Percentiles rank a stretch among this genome's conserved stretches.
Evolutionary conservation across 371 early-diverging fungal genomes (phyloP).

Genomic region (Apophysomyces sp.): DNA sequence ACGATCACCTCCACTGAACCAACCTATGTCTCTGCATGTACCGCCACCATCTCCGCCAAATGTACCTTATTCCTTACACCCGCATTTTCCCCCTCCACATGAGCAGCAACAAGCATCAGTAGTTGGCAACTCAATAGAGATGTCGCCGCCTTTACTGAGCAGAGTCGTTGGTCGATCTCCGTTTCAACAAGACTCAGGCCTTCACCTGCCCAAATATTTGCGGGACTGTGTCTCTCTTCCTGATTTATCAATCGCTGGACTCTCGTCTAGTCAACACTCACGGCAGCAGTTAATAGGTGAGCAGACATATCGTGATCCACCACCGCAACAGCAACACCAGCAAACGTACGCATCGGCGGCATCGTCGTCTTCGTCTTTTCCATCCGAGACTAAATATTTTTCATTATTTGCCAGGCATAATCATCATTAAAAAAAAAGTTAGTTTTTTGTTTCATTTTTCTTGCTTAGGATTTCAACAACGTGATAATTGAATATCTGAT

Average conservation of each 20-base stretch:
- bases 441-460: neutral
- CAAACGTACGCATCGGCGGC: neutral
- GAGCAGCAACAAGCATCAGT: neutral
- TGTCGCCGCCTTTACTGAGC: neutral
- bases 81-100: neutral
- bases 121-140: neutral
- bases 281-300: neutral
- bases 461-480: neutral
- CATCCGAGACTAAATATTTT: neutral
- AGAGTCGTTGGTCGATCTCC: neutral
- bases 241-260: neutral
- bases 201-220: neutral
- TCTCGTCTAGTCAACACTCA: neutral
- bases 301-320: neutral
- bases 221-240: neutral
- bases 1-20: neutral
- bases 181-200: neutral
- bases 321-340: neutral
- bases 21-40: neutral
- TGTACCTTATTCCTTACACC: neutral
- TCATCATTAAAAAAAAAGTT: neutral
- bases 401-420: conserved; percentile 1
- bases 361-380: neutral
- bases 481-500: neutral
- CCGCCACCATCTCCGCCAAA: neutral